These are phyloP conservation scores for Dalechampia spathulata DNA, from an alignment of 441 rosid species.

Conservation along the genomic window DNA sequence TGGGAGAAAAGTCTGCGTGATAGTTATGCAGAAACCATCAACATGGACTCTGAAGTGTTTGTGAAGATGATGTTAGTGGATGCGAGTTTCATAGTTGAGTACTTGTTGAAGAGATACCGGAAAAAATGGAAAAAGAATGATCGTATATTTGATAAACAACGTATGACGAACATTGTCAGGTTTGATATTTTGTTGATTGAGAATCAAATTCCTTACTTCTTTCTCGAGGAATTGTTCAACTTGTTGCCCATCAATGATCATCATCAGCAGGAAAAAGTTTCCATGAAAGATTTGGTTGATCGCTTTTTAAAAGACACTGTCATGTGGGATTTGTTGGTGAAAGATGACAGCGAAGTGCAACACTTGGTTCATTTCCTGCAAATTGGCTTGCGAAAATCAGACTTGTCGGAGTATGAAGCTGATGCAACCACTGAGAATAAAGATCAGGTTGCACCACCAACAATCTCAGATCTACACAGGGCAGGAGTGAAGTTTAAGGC, in stretches of 20 bases:
- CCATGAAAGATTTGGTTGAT: not conserved
- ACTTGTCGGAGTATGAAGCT: not conserved
- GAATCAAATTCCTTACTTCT: conserved; percentile 15
- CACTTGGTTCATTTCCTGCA: not conserved
- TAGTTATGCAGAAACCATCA: conserved; percentile 9
- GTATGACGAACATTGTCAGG: not conserved
- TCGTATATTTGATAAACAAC: not conserved
- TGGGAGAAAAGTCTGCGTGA: not conserved
- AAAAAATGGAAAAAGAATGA: not conserved
- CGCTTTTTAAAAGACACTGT: not conserved
- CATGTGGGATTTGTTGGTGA: not conserved
- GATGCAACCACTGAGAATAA: not conserved
- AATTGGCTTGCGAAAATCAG: not conserved
- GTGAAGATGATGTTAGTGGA: not conserved
- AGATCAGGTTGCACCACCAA: not conserved
- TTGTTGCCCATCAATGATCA: too few relatives aligned
- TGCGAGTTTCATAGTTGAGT: not conserved
- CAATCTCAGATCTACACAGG: not conserved
- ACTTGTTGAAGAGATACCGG: not conserved
- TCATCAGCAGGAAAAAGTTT: not conserved
- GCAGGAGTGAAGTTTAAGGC: not conserved
- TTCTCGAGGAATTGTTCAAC: too few relatives aligned
- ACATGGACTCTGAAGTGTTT: not conserved
- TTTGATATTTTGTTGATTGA: conserved; percentile 24
- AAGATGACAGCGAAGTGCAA: not conserved